These are phyloP conservation scores for Acanthamoeba polyphaga DNA, from an alignment of 208 protist species.

Conservation along the genomic window DNA sequence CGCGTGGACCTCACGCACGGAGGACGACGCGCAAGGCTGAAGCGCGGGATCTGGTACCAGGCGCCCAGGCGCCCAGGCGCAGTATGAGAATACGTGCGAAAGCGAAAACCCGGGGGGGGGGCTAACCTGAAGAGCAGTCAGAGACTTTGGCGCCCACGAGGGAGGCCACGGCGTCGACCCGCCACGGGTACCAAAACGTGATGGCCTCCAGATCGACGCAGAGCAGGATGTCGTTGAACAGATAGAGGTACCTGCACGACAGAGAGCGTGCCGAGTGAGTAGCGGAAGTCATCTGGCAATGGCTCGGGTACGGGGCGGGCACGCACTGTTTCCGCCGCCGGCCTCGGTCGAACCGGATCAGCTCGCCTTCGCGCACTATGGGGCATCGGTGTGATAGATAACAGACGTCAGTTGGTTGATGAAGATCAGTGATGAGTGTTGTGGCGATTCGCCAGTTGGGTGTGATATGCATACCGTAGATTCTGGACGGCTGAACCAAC, in stretches of 20 bases:
- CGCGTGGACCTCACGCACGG: neutral
- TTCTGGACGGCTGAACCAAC: neutral
- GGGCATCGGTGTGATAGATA: neutral
- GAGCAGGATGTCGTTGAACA: slow-evolving; percentile 31
- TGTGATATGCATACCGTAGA: neutral
- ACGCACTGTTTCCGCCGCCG: slow-evolving; percentile 12
- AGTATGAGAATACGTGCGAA: neutral
- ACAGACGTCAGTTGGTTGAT: neutral
- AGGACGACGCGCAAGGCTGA: neutral
- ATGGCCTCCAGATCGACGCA: slow-evolving; percentile 23
- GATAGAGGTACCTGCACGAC: neutral
- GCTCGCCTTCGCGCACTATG: neutral
- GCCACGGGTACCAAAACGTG: slow-evolving; percentile 29
- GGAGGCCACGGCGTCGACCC: neutral
- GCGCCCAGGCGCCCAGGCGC: too few species aligned
- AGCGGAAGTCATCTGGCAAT: neutral
- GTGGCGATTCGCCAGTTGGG: neutral
- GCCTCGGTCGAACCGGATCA: neutral
- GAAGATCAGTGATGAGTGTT: too few species aligned
- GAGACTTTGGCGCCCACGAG: neutral
- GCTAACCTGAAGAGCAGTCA: neutral
- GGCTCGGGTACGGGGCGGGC: too few species aligned
- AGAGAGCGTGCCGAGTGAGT: too few species aligned
- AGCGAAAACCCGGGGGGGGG: neutral
- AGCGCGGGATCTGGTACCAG: neutral